Conservation (phyloP, 352 stramenopile genomes). For the Phytophthora sp. region DNA sequence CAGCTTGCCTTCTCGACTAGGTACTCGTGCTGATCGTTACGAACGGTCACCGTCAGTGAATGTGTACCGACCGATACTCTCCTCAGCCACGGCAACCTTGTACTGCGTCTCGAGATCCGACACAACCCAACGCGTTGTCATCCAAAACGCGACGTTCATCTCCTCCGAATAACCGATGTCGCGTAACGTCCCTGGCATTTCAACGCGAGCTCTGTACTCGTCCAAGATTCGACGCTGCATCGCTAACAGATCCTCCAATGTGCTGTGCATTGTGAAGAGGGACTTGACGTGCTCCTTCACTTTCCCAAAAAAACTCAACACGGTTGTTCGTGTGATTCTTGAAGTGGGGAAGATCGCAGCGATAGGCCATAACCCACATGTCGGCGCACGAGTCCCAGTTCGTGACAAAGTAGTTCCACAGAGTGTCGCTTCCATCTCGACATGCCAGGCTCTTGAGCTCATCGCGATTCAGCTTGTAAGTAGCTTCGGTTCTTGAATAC, state of each 20-base stretch:
- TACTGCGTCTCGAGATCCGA: background rate
- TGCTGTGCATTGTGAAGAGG: background rate
- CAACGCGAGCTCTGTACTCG: background rate
- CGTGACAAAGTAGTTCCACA: background rate
- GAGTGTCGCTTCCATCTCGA: background rate
- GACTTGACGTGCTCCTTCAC: slow-evolving; percentile 5
- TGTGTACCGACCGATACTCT: background rate
- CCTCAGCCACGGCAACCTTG: background rate
- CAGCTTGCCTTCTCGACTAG: background rate
- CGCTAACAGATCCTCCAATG: background rate
- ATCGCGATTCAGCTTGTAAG: background rate
- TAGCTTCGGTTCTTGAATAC: background rate
- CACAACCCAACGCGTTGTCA: slow-evolving; percentile 4
- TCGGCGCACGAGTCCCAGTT: background rate
- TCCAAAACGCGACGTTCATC: background rate
- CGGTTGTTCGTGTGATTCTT: background rate
- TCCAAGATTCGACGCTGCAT: background rate
- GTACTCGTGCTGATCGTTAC: background rate
- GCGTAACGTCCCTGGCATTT: background rate
- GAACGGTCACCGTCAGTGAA: background rate
- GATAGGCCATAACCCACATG: slow-evolving; percentile 10
- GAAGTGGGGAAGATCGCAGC: background rate
- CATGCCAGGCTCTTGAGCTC: background rate
- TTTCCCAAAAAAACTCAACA: slow-evolving; percentile 14
- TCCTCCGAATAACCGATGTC: slow-evolving; percentile 1